A percentile compares a stretch with the other conserved stretches of the same genome.
These are phyloP conservation scores for Phoenix dactylifera DNA, from an alignment of 176 grass and related monocot genomes.

Conservation along the genomic window DNA sequence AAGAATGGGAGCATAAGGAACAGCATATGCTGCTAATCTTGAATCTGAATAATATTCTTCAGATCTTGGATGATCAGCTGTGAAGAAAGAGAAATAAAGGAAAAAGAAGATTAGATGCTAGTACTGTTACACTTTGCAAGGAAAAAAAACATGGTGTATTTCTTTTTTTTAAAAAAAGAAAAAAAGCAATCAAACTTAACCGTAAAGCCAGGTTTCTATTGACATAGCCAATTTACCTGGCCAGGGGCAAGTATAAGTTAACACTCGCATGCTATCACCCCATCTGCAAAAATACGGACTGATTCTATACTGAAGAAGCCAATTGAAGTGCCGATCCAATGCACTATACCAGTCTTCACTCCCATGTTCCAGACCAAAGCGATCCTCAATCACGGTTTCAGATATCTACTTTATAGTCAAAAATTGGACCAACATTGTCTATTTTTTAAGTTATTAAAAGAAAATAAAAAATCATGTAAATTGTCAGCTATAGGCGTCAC, in stretches of 20 bases:
- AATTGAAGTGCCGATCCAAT: conserved; percentile 80
- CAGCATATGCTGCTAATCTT: conserved; percentile 95
- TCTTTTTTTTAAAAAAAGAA: background rate
- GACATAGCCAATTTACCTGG: conserved; percentile 41
- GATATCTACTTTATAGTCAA: conserved; percentile 69
- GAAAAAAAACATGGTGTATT: too few relatives aligned
- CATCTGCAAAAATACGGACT: conserved; percentile 99
- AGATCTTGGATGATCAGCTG: conserved; percentile 94
- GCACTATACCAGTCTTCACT: conserved; percentile 82
- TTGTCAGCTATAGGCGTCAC: too few relatives aligned
- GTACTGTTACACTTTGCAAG: background rate
- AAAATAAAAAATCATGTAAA: too few relatives aligned
- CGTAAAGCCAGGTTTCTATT: background rate
- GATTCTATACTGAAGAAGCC: conserved; percentile 89
- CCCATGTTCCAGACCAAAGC: conserved; percentile 87
- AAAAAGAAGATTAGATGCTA: conserved; percentile 6
- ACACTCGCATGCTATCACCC: conserved; percentile 92
- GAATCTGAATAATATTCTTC: conserved; percentile 89
- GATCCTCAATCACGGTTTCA: conserved; percentile 98
- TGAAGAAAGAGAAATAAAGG: conserved; percentile 14
- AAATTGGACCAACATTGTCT: background rate
- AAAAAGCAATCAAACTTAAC: conserved; percentile 3
- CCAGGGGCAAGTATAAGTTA: conserved; percentile 97
- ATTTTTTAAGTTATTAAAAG: too few relatives aligned
- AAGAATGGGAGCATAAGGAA: conserved; percentile 89